phyloP scores from a whole-genome alignment of 768 basidiomycete species.

The Russula olivacea region DNA sequence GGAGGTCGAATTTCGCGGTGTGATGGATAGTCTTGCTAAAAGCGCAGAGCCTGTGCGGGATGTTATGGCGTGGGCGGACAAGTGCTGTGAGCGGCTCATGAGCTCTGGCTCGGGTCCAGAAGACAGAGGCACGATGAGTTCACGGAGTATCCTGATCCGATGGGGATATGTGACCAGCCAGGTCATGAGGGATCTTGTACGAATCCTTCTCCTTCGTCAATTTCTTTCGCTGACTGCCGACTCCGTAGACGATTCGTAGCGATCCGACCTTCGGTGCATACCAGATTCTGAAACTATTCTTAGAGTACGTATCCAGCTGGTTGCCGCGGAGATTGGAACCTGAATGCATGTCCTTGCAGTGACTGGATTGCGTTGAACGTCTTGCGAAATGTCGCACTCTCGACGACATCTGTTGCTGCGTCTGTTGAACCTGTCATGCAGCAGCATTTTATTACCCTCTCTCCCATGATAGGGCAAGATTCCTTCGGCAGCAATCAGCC shows the following conservation, averaged over 20 bases:
- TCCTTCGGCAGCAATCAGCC: constrained; percentile 51
- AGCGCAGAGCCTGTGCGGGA: constrained; percentile 77
- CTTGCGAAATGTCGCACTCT: constrained; percentile 77
- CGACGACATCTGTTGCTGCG: constrained; percentile 86
- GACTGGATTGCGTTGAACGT: constrained; percentile 93
- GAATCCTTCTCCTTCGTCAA: constrained; percentile 28
- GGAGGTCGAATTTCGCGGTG: constrained; percentile 75
- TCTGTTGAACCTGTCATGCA: constrained; percentile 91
- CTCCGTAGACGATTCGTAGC: constrained; percentile 73
- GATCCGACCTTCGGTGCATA: constrained; percentile 91
- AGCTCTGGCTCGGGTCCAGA: constrained; percentile 59
- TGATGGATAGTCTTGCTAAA: constrained; percentile 67
- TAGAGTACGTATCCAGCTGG: constrained; percentile 55
- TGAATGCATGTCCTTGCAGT: constrained; percentile 36
- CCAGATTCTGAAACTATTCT: constrained; percentile 85
- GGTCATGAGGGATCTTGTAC: constrained; percentile 84
- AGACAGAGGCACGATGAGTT: constrained; percentile 77
- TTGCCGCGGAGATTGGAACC: constrained; percentile 22
- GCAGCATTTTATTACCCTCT: constrained; percentile 79
- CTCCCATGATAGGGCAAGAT: constrained; percentile 87
- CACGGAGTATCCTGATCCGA: constrained; percentile 79
- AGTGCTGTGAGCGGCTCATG: constrained; percentile 82
- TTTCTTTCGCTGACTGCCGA: background rate
- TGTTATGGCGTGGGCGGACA: constrained; percentile 88
- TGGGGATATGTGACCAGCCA: constrained; percentile 94